Evolutionary conservation across 2,329 filamentous ascomycete genomes (phyloP).

Genomic region (Trichoderma hamatum): DNA sequence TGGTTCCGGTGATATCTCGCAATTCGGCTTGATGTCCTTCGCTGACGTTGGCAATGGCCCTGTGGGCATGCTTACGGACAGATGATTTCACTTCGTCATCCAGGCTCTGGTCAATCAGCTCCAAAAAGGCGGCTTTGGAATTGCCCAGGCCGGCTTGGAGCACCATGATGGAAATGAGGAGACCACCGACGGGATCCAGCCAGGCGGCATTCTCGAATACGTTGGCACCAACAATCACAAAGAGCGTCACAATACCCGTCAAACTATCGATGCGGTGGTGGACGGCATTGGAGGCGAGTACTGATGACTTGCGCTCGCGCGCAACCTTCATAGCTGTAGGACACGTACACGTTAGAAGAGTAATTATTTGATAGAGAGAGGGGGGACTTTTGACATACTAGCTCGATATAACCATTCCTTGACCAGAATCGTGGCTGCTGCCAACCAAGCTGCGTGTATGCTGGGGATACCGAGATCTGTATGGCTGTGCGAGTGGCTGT

Average conservation of each 20-base stretch:
- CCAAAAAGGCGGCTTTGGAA: constrained; percentile 77
- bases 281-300: constrained; percentile 92
- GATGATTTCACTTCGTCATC: constrained; percentile 79
- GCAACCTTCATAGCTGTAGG: constrained; percentile 87
- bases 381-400: constrained; percentile 64
- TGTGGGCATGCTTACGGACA: constrained; percentile 66
- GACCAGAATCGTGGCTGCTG: constrained; percentile 82
- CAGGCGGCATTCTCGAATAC: constrained; percentile 82
- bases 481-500: constrained; percentile 69
- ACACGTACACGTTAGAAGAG: background rate
- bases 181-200: constrained; percentile 91
- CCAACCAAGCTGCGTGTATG: constrained; percentile 93
- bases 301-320: constrained; percentile 88
- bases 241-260: constrained; percentile 89
- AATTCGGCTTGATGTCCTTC: constrained; percentile 67
- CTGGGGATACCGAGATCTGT: constrained; percentile 64
- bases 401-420: constrained; percentile 98
- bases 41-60: constrained; percentile 58
- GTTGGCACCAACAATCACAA: constrained; percentile 88
- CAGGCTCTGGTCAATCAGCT: constrained; percentile 88
- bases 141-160: constrained; percentile 88
- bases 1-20: constrained; percentile 82
- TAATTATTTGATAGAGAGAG: background rate
- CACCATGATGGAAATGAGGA: constrained; percentile 92
- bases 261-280: constrained; percentile 96